phyloP scores from a whole-genome alignment of 2,329 filamentous ascomycete species.

The Epicoccum sorghinum region DNA sequence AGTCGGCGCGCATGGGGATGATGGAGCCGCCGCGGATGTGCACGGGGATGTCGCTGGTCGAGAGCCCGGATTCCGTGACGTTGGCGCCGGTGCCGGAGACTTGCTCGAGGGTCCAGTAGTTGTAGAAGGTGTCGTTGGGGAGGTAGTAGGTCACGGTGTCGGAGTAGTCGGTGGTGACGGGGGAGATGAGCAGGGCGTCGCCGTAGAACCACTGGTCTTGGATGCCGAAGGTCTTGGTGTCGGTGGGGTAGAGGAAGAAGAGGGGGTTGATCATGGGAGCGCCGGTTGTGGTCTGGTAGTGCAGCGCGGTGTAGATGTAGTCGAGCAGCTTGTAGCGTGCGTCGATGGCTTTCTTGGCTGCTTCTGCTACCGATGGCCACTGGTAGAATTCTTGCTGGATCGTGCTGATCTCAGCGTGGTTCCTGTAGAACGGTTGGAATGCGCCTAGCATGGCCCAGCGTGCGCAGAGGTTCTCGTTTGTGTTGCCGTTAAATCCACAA shows the following conservation, averaged over 20 bases:
- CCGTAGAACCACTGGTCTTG: conserved; percentile 67
- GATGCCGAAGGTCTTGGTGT: conserved; percentile 58
- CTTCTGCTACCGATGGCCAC: conserved; percentile 67
- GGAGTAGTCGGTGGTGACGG: conserved; percentile 59
- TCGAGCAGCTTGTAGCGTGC: conserved; percentile 79
- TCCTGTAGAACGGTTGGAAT: conserved; percentile 77
- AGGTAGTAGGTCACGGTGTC: conserved; percentile 63
- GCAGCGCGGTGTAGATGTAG: conserved; percentile 77
- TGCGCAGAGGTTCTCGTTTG: conserved; percentile 71
- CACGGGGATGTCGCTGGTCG: conserved; percentile 65
- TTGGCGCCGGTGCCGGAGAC: conserved; percentile 55
- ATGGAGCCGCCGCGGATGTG: conserved; percentile 70
- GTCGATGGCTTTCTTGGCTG: conserved; percentile 71
- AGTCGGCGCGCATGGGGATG: conserved; percentile 63
- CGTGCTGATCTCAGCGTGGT: conserved; percentile 65
- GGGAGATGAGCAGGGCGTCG: conserved; percentile 61
- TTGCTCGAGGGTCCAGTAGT: conserved; percentile 61
- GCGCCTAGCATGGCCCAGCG: conserved; percentile 78
- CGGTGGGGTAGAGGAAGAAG: conserved; percentile 72
- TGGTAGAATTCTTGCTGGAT: conserved; percentile 75
- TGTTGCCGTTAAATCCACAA: conserved; percentile 74
- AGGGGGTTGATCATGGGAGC: conserved; percentile 71
- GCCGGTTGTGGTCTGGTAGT: conserved; percentile 65
- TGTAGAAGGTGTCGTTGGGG: conserved; percentile 65
- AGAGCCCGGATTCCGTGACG: conserved; percentile 54